Base-by-base conservation (phyloP, 2,329 filamentous ascomycete genomes). In the Phyllosticta citriasiana region DNA sequence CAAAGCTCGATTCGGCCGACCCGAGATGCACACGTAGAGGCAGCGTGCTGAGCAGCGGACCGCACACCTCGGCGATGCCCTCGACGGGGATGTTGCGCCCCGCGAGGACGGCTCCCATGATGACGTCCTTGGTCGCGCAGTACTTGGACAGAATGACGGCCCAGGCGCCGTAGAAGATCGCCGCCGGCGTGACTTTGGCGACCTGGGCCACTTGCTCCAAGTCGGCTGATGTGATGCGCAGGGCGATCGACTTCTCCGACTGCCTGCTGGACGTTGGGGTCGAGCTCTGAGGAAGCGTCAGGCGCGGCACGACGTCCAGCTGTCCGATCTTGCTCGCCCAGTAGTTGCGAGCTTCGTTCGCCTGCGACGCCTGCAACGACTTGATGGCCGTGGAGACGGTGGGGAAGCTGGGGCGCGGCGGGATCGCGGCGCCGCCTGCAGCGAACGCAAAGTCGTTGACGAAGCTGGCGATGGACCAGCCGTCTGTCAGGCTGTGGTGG, bases 131-230 rank as follows among this genome's bases (percentile, higher is more conserved):
- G 0, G 71, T 70, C 54, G 70, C 69, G 5, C 65, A 65, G 55
- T 72, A 76, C 14, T 57, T 57, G 0, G 67, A 66, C 1, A 77
- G 57, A 5, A 66, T 59, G 2, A 78, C 35, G 0, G 67, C 73
- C 76, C 76, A 78, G 1, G 73, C 75, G 2, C 71, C 71, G 54
- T 71, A 65, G 33, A 70, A 70, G 14, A 69, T 50, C 5, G 65
- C 57, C 26, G 66, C 64, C 1, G 64, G 12, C 8, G 65, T 64
- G 9, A 67, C 57, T 24, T 61, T 58, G 56, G n/a, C 8, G 16
- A 26, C 51, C 2, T 60, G 33, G 1, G 58, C 24, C n/a, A 47
- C 35, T 26, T 8, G 27, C 6, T 60, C 58, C 30, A 60, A 47
- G 7, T 56, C 30, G 3, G 25, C 8, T 12, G 51, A 3, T 7